Conservation (phyloP, 75 land plant species). For the Cupressus sempervirens region DNA sequence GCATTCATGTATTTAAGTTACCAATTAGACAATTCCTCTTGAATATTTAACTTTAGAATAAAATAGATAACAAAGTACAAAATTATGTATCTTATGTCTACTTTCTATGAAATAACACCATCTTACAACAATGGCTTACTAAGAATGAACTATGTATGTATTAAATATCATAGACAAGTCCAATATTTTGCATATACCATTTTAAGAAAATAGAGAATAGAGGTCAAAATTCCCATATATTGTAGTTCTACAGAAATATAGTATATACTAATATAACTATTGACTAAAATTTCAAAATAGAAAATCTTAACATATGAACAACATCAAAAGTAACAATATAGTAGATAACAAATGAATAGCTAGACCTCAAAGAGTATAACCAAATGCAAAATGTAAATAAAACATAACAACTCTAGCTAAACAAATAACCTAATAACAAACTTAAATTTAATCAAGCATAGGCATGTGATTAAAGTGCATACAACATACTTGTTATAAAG, state of each 20-base stretch:
- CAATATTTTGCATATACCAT: not conserved
- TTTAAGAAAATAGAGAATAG: not conserved
- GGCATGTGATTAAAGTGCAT: not conserved
- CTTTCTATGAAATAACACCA: too few relatives aligned
- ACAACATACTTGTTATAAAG: not conserved
- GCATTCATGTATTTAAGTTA: too few relatives aligned
- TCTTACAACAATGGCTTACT: too few relatives aligned
- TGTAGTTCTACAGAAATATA: not conserved
- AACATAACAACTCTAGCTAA: not conserved
- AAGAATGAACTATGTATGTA: not conserved
- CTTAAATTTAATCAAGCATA: not conserved
- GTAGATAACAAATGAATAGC: not conserved
- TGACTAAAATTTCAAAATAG: not conserved
- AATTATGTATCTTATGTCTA: not conserved
- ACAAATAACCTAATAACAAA: not conserved
- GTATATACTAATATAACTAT: not conserved
- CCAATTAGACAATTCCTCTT: not conserved
- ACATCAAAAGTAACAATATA: not conserved
- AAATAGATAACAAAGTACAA: not conserved
- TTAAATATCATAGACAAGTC: not conserved
- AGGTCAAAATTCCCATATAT: not conserved
- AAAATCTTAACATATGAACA: not conserved
- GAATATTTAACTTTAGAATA: too few relatives aligned
- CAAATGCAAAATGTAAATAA: not conserved
- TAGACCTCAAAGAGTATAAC: not conserved